Evolutionary conservation across 192 early-diverging fungal genomes (phyloP).

Genomic region (Linderina pennispora): DNA sequence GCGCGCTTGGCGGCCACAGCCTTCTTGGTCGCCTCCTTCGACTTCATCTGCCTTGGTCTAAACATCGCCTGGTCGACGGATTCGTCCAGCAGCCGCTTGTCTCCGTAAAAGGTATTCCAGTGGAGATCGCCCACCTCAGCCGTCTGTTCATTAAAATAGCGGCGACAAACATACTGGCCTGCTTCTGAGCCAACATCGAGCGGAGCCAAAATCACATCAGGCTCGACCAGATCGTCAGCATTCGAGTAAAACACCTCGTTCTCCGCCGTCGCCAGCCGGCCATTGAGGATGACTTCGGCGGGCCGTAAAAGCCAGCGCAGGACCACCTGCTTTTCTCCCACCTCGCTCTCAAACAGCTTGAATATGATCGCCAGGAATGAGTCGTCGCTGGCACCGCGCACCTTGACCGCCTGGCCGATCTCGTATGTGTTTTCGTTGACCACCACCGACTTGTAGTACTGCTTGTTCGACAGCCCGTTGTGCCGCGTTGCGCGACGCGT

Average conservation of each 20-base stretch:
- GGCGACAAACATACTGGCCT: slow-evolving; percentile 15
- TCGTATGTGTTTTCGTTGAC: slow-evolving; percentile 43
- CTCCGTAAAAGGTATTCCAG: slow-evolving; percentile 34
- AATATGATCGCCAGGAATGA: slow-evolving; percentile 49
- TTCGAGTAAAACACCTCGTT: slow-evolving; percentile 45
- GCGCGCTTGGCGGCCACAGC: slow-evolving; percentile 8
- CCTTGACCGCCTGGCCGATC: slow-evolving; percentile 35
- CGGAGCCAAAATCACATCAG: slow-evolving; percentile 28
- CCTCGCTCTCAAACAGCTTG: slow-evolving; percentile 54
- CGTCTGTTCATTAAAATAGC: slow-evolving; percentile 41
- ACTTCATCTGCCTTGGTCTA: too few species aligned
- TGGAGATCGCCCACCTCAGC: slow-evolving; percentile 32
- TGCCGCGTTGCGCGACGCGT: slow-evolving; percentile 51
- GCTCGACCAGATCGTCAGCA: slow-evolving; percentile 38
- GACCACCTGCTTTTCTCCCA: slow-evolving; percentile 35
- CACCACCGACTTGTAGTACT: slow-evolving; percentile 28
- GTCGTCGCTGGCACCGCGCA: slow-evolving; percentile 26
- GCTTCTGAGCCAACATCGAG: slow-evolving; percentile 23
- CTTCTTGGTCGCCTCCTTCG: slow-evolving; percentile 7
- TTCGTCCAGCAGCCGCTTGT: slow-evolving; percentile 10
- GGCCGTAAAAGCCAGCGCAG: slow-evolving; percentile 54
- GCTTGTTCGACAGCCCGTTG: slow-evolving; percentile 51
- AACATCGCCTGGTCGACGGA: slow-evolving; percentile 19
- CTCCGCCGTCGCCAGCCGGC: slow-evolving; percentile 13
- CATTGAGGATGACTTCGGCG: slow-evolving; percentile 18